phyloP scores from a whole-genome alignment of 441 rosid genomes.

The Viola pubescens region DNA sequence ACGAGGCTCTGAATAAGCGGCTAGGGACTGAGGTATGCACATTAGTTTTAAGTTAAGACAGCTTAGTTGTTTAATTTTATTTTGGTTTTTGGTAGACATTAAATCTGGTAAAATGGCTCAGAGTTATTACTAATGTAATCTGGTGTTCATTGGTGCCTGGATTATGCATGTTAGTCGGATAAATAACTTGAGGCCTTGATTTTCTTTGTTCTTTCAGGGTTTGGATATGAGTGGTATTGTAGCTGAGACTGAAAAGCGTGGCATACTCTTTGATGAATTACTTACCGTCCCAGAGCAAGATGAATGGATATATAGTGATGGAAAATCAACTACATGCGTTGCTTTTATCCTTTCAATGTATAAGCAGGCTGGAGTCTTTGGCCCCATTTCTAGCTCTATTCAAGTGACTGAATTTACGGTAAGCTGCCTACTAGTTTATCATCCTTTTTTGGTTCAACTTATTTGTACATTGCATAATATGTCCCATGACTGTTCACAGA shows the following conservation, averaged over 20 bases:
- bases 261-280: constrained; percentile 66
- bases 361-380: constrained; percentile 81
- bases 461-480: constrained; percentile 9
- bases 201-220: constrained; percentile 31
- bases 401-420: constrained; percentile 96
- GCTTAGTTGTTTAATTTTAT: too few species aligned
- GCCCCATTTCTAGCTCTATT: constrained; percentile 50
- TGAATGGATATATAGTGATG: constrained; percentile 92
- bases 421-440: constrained; percentile 20
- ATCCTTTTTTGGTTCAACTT: not conserved
- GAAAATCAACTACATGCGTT: constrained; percentile 87
- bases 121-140: too few species aligned
- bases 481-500: constrained; percentile 28
- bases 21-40: constrained; percentile 71
- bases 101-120: not conserved
- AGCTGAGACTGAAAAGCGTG: constrained; percentile 68
- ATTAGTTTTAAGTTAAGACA: not conserved
- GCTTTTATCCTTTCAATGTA: constrained; percentile 91
- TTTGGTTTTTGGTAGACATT: not conserved
- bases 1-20: constrained; percentile 90
- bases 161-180: not conserved
- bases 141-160: not conserved
- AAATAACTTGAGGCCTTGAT: not conserved
- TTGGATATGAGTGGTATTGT: constrained; percentile 68
- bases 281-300: constrained; percentile 86